A percentile compares a stretch with the other conserved stretches of the same genome.
Evolutionary conservation across 139 green algal genomes (phyloP).

Genomic region (Chlamydomonas applanata): DNA sequence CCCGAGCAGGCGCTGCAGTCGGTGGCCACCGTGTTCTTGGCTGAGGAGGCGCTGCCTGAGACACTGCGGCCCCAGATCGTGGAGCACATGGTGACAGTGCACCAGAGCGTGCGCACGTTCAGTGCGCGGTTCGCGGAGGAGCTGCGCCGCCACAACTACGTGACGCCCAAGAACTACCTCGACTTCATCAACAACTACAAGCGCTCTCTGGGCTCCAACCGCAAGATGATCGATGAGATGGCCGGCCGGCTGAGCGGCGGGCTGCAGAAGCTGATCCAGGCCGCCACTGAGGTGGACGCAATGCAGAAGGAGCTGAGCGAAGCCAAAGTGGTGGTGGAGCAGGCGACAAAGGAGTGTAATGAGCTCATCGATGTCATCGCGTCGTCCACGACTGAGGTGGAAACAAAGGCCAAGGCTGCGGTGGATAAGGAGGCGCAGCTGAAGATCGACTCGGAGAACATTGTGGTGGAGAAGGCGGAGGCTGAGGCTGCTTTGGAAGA

Average conservation of each 20-base stretch:
- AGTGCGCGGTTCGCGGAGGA: conserved; percentile 63
- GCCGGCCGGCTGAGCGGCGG: conserved; percentile 66
- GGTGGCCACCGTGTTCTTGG: conserved; percentile 79
- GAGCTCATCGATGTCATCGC: conserved; percentile 72
- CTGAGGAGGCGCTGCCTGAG: conserved; percentile 58
- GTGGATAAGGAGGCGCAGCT: conserved; percentile 76
- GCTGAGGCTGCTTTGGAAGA: conserved; percentile 80
- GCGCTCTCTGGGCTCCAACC: conserved; percentile 51
- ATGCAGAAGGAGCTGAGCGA: conserved; percentile 82
- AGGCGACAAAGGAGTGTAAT: conserved; percentile 80
- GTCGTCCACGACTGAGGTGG: conserved; percentile 70
- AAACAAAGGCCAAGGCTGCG: conserved; percentile 71
- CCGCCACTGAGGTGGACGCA: conserved; percentile 73
- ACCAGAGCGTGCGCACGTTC: conserved; percentile 74
- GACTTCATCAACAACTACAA: conserved; percentile 90
- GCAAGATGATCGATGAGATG: conserved; percentile 56
- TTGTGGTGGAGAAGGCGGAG: conserved; percentile 76
- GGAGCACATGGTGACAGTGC: conserved; percentile 85
- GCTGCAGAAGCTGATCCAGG: conserved; percentile 83
- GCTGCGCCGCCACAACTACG: conserved; percentile 83
- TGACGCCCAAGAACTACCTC: conserved; percentile 95
- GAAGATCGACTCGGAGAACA: conserved; percentile 55
- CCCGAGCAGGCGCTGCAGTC: conserved; percentile 74
- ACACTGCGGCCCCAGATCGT: conserved; percentile 56
- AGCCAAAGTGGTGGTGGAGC: conserved; percentile 80